Percentiles rank a stretch among this genome's conserved stretches.
Conservation (phyloP, 1,284 basidiomycete genomes). For the Tetrapyrgos nigripes region DNA sequence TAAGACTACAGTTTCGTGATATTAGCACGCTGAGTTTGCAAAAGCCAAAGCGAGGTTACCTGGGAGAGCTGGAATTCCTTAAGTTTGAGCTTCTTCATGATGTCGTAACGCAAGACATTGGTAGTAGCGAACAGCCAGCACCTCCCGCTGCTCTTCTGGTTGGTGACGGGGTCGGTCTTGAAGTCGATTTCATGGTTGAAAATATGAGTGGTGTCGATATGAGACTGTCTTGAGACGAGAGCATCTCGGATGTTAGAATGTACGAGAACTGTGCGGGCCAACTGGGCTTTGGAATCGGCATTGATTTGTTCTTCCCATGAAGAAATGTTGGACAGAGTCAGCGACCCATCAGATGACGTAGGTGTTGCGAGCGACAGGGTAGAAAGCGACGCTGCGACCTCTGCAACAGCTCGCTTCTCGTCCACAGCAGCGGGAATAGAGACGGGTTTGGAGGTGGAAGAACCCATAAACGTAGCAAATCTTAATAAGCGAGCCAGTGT, state of each 20-base stretch:
- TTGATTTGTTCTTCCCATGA: conserved; percentile 70
- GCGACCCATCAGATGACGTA: conserved; percentile 59
- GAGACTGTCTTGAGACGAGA: conserved; percentile 69
- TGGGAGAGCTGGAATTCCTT: conserved; percentile 91
- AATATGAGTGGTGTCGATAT: conserved; percentile 76
- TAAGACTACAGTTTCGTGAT: conserved; percentile 64
- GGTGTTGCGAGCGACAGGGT: conserved; percentile 9
- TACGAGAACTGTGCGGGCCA: conserved; percentile 83
- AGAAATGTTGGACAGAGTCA: conserved; percentile 62
- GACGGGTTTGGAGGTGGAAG: neutral
- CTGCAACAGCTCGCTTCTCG: conserved; percentile 7
- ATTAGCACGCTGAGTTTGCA: neutral
- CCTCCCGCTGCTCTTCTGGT: conserved; percentile 87
- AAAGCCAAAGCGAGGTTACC: conserved; percentile 44
- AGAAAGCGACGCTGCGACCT: neutral
- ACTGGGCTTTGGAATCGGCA: conserved; percentile 68
- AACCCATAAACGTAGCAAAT: neutral
- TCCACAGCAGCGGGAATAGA: neutral
- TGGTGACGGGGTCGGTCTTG: conserved; percentile 84
- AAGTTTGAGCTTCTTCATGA: conserved; percentile 87
- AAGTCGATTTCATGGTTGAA: conserved; percentile 86
- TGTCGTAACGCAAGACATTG: conserved; percentile 84
- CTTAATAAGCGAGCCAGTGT: no score
- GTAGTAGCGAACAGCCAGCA: conserved; percentile 96
- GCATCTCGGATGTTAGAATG: conserved; percentile 75